A percentile compares a stretch with the other conserved stretches of the same genome.
phyloP scores from a whole-genome alignment of 2,329 filamentous ascomycete genomes.

The Trichoderma sp. region DNA sequence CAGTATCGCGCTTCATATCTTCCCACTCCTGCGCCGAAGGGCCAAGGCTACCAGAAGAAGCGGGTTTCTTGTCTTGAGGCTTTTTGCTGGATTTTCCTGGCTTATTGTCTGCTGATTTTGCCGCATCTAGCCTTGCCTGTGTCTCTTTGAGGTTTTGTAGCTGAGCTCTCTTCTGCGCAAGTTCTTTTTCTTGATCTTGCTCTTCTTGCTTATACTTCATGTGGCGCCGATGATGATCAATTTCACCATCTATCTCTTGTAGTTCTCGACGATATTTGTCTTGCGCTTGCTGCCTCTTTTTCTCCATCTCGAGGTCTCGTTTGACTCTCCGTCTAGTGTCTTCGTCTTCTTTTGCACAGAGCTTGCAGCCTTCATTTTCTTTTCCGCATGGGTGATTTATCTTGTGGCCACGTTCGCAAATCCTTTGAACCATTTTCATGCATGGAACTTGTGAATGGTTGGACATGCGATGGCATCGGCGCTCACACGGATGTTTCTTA shows the following conservation, averaged over 20 bases:
- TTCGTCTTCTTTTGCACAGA: constrained; percentile 57
- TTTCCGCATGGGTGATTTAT: constrained; percentile 51
- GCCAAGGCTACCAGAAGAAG: constrained; percentile 14
- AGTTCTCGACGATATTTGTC: constrained; percentile 51
- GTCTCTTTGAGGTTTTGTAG: constrained; percentile 48
- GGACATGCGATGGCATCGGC: constrained; percentile 63
- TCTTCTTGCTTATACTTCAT: constrained; percentile 51
- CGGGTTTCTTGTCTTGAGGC: not conserved
- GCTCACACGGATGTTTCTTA: constrained; percentile 60
- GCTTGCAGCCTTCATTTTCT: constrained; percentile 47
- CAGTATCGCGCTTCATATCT: constrained; percentile 58
- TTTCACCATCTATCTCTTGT: constrained; percentile 56
- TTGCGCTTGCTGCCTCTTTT: constrained; percentile 49
- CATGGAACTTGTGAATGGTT: constrained; percentile 59
- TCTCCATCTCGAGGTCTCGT: constrained; percentile 57
- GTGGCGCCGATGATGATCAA: constrained; percentile 51
- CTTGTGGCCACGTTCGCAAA: constrained; percentile 58
- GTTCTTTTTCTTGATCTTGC: constrained; percentile 46
- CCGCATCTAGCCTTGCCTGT: constrained; percentile 31
- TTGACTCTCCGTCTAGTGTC: constrained; percentile 48
- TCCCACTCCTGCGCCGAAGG: constrained; percentile 62
- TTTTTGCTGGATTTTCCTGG: not conserved
- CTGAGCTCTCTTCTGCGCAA: constrained; percentile 53
- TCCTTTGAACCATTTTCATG: constrained; percentile 43
- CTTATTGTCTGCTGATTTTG: constrained; percentile 28